A percentile compares a stretch with the other conserved stretches of the same genome.
Conservation (phyloP, 169 alveolate genomes). For the Plasmodium adleri region DNA sequence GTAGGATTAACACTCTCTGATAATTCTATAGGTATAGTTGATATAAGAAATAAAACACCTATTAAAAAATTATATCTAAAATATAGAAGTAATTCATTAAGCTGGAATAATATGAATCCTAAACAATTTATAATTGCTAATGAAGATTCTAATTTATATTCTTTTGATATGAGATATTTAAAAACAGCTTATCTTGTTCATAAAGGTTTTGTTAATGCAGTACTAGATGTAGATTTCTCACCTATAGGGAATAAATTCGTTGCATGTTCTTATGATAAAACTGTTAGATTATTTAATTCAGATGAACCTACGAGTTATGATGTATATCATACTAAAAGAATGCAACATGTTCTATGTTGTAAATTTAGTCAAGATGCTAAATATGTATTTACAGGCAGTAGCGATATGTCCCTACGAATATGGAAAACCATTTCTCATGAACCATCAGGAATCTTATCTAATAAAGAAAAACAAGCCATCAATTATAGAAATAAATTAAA, state of each 20-base stretch:
- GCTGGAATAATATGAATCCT: slow-evolving; percentile 99
- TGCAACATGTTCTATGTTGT: slow-evolving; percentile 95
- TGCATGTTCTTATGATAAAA: slow-evolving; percentile 97
- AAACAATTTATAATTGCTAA: slow-evolving; percentile 97
- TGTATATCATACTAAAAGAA: slow-evolving; percentile 97
- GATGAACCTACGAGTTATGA: slow-evolving; percentile 95
- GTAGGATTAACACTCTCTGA: slow-evolving; percentile 93
- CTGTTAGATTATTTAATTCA: slow-evolving; percentile 95
- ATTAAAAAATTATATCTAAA: slow-evolving; percentile 90
- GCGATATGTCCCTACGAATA: slow-evolving; percentile 97
- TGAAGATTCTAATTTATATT: slow-evolving; percentile 97
- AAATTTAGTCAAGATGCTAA: slow-evolving; percentile 95
- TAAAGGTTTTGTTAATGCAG: slow-evolving; percentile 94
- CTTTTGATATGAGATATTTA: slow-evolving; percentile 97
- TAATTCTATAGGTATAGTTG: slow-evolving; percentile 91
- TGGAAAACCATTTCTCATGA: slow-evolving; percentile 94
- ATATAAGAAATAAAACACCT: slow-evolving; percentile 93
- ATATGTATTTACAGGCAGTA: slow-evolving; percentile 96
- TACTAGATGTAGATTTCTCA: slow-evolving; percentile 95
- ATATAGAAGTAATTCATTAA: slow-evolving; percentile 93
- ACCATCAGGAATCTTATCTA: slow-evolving; percentile 81
- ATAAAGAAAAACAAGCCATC: slow-evolving; percentile 88
- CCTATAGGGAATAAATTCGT: slow-evolving; percentile 99
- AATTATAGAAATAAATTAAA: slow-evolving; percentile 89
- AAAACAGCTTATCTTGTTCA: slow-evolving; percentile 94